Base-by-base conservation (phyloP, 179 eudicot genomes). In the Silene vulgaris region DNA sequence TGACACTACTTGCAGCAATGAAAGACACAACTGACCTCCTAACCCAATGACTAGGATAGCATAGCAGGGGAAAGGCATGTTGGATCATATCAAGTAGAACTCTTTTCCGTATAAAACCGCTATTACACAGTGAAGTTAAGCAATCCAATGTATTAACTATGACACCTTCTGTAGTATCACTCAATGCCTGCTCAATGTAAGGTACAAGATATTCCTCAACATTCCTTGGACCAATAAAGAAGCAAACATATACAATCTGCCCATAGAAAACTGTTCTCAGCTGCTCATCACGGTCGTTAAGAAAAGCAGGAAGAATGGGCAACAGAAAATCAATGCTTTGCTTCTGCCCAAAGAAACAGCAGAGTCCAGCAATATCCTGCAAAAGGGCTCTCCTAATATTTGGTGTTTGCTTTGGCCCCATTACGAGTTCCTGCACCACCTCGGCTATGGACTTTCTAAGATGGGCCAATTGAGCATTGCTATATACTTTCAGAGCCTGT, bases 381-480 rank as follows among this genome's bases (percentile, higher is more conserved):
- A 95, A 75, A 50, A 95, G 92, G 16, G 99, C 97, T 84, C 99
- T 90, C 87, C 99, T 92, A 72, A 95, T 95, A 82, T 90, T 92
- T 72, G 99, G 97, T n/a, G 97, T 89, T 85, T 95, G 97, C 86
- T 90, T 95, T 32, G 91, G 90, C 69, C 99, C 99, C 99, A 95
- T 95, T 64, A 95, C 99, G 56, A 95, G 96, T 78, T 95, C 99
- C 77, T 92, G 97, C 82, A 95, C 93, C 74, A 95, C 96, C 80
- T 95, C 99, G 65, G 93, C 95, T 73, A 95, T 88, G 52, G 93
- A 90, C 80, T 88, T 90, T 79, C 99, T 90, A 78, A 95, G 85
- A 69, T 87, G 93, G 61, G 87, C 88, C 78, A 95, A 96, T 76
- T 90, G 97, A 59, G 86, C 87, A 73, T 86, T 89, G 81, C 84